Conservation (phyloP, 495 filamentous ascomycete genomes). For the Hypoxylon fragiforme region DNA sequence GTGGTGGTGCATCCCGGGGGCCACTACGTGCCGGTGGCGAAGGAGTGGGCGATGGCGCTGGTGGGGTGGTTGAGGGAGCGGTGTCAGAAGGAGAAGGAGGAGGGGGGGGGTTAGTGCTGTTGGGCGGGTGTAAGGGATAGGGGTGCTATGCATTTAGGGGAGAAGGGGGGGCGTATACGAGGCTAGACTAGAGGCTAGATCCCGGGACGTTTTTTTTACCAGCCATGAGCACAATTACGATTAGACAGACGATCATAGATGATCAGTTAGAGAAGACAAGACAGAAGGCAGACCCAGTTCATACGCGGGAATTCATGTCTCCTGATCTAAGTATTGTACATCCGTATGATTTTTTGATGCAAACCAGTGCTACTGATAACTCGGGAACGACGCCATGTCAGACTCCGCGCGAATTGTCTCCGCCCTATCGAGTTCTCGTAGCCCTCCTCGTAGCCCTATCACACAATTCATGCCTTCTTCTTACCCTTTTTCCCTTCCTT, state of each 20-base stretch:
- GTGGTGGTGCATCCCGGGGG: conserved; percentile 89
- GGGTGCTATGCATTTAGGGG: conserved; percentile 57
- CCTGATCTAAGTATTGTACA: conserved; percentile 39
- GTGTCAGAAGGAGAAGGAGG: conserved; percentile 40
- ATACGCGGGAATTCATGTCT: conserved; percentile 21
- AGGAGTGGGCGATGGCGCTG: conserved; percentile 75
- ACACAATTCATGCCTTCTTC: conserved; percentile 33
- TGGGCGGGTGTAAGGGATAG: conserved; percentile 50
- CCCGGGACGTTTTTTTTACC: background rate
- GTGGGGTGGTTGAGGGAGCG: conserved; percentile 73
- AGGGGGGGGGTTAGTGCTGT: conserved; percentile 40
- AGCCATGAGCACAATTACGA: background rate
- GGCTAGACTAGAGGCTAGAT: conserved; percentile 3
- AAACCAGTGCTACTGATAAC: conserved; percentile 18
- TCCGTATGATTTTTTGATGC: conserved; percentile 35
- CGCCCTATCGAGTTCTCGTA: conserved; percentile 15
- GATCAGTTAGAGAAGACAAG: conserved; percentile 23
- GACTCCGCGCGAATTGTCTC: conserved; percentile 17
- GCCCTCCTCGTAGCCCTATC: background rate
- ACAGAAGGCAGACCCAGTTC: conserved; percentile 28
- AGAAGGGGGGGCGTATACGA: background rate
- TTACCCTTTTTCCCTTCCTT: conserved; percentile 41
- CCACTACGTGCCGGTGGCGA: conserved; percentile 83
- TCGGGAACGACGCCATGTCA: conserved; percentile 20
- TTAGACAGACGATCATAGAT: conserved; percentile 8